Evolutionary conservation across 2,329 filamentous ascomycete species (phyloP).

Genomic region (Aspergillus sp.): DNA sequence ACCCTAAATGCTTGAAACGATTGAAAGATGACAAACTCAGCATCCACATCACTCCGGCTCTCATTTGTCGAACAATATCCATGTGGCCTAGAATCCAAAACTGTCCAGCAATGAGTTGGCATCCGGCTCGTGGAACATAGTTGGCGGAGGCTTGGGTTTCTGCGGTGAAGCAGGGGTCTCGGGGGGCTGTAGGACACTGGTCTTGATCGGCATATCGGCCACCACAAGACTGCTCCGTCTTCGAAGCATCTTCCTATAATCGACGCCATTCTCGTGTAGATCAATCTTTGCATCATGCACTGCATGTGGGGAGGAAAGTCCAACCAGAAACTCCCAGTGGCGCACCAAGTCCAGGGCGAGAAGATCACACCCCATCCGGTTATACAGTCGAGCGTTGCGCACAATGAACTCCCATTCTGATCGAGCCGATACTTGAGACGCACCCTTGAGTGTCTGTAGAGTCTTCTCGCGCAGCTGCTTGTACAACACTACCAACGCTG

Average conservation of each 20-base stretch:
- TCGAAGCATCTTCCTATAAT: slow-evolving; percentile 66
- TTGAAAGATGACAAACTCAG: neutral
- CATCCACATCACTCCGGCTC: neutral
- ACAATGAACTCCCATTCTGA: slow-evolving; percentile 88
- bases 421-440: slow-evolving; percentile 71
- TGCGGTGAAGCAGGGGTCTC: slow-evolving; percentile 29
- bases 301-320: slow-evolving; percentile 19
- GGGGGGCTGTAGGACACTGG: slow-evolving; percentile 44
- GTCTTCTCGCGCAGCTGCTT: slow-evolving; percentile 78
- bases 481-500: slow-evolving; percentile 83
- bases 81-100: slow-evolving; percentile 71
- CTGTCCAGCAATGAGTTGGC: slow-evolving; percentile 82
- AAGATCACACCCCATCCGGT: slow-evolving; percentile 89
- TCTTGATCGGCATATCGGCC: slow-evolving; percentile 56
- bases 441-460: slow-evolving; percentile 79
- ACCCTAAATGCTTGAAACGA: too few relatives aligned
- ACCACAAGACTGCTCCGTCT: slow-evolving; percentile 76
- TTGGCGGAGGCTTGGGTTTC: slow-evolving; percentile 61
- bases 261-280: slow-evolving; percentile 39
- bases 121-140: slow-evolving; percentile 90
- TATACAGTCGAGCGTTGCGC: slow-evolving; percentile 79
- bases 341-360: slow-evolving; percentile 74
- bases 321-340: slow-evolving; percentile 50
- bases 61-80: neutral
- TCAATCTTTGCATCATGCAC: slow-evolving; percentile 37